A percentile compares a stretch with the other conserved stretches of the same genome.
phyloP scores from a whole-genome alignment of 352 stramenopile genomes.

The Pythium brassicae region DNA sequence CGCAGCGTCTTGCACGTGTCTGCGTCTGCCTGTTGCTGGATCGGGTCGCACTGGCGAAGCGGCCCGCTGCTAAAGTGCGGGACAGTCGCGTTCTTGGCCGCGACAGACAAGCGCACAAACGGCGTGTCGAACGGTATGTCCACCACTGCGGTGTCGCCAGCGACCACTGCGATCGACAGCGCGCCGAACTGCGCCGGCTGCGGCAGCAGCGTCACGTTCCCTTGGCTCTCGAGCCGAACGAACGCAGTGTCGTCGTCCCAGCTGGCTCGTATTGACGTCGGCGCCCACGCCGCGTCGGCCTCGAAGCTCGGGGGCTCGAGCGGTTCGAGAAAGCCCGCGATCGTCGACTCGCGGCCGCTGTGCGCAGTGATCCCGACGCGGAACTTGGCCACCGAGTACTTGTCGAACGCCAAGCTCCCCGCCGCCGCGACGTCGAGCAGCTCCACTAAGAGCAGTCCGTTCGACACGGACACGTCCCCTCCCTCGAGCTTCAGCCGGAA shows the following conservation, averaged over 20 bases:
- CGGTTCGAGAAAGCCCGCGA: conserved; percentile 46
- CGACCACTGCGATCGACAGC: conserved; percentile 25
- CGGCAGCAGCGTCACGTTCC: conserved; percentile 38
- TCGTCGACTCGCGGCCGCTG: conserved; percentile 22
- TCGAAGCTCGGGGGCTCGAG: conserved; percentile 9
- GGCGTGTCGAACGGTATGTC: conserved; percentile 60
- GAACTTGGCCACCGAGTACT: conserved; percentile 73
- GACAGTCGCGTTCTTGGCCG: conserved; percentile 41
- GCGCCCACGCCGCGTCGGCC: not conserved
- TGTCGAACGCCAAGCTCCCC: conserved; percentile 42
- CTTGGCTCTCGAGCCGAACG: conserved; percentile 27
- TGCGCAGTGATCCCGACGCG: conserved; percentile 23
- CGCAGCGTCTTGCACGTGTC: conserved; percentile 29
- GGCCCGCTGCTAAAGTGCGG: conserved; percentile 38
- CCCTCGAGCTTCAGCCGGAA: conserved; percentile 33
- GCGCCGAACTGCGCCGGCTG: conserved; percentile 48
- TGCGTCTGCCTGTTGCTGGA: conserved; percentile 35
- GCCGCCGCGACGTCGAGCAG: conserved; percentile 27
- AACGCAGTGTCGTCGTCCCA: conserved; percentile 4
- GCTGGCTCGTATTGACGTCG: not conserved
- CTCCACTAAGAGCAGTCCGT: conserved; percentile 39
- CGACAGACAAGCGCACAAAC: conserved; percentile 40
- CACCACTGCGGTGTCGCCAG: conserved; percentile 25
- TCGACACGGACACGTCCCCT: conserved; percentile 39
- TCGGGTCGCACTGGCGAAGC: conserved; percentile 35